Conservation (phyloP, 768 basidiomycete genomes). For the Suillus paluster region DNA sequence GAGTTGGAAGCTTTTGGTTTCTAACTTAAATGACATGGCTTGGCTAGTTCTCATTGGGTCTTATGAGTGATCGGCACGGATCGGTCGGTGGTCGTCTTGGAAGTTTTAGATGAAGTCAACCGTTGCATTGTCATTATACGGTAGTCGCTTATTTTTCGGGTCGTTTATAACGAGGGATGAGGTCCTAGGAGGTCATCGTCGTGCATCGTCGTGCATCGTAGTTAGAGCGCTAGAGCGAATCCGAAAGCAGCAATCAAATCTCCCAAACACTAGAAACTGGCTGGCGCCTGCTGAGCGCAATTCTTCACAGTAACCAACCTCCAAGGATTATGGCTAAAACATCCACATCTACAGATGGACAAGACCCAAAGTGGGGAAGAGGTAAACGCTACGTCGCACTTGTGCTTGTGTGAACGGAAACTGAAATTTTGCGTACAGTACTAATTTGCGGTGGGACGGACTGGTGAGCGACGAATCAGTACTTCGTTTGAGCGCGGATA, state of each 20-base stretch:
- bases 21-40: conserved; percentile 14
- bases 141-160: not conserved
- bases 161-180: not conserved
- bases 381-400: conserved; percentile 27
- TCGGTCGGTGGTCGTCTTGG: conserved; percentile 11
- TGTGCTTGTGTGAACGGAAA: conserved; percentile 6
- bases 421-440: conserved; percentile 48
- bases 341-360: conserved; percentile 25
- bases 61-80: conserved; percentile 11
- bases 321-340: conserved; percentile 33
- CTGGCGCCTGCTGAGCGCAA: conserved; percentile 15
- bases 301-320: conserved; percentile 22
- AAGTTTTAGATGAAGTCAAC: conserved; percentile 3
- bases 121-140: not conserved
- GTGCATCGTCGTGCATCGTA: conserved; percentile 18
- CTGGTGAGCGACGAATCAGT: conserved; percentile 60
- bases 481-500: conserved; percentile 8
- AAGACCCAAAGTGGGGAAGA: conserved; percentile 50
- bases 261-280: conserved; percentile 20
- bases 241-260: conserved; percentile 36
- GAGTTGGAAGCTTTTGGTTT: conserved; percentile 4
- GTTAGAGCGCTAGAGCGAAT: conserved; percentile 33
- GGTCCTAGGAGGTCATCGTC: not conserved
- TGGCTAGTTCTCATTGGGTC: conserved; percentile 32
- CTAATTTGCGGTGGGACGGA: conserved; percentile 87